Evolutionary conservation across 2,329 filamentous ascomycete species (phyloP).

Genomic region (Leptodontidium sp.): DNA sequence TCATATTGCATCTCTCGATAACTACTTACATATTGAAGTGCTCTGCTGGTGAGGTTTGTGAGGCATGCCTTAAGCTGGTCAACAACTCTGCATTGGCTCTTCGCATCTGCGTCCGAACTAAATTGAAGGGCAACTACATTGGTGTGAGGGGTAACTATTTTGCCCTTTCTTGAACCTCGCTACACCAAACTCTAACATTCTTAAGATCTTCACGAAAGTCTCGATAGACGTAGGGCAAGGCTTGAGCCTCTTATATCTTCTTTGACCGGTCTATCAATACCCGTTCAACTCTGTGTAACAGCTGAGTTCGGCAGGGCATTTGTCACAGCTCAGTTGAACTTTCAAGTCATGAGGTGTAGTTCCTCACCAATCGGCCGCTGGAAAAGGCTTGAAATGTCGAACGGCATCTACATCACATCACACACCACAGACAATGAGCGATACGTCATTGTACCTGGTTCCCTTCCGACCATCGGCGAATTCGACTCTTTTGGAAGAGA

Average conservation of each 20-base stretch:
- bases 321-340: conserved; percentile 4
- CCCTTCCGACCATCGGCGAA: conserved; percentile 29
- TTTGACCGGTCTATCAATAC: conserved; percentile 20
- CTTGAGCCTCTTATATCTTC: conserved; percentile 31
- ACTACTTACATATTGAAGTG: conserved; percentile 27
- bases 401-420: conserved; percentile 34
- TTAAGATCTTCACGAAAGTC: conserved; percentile 27
- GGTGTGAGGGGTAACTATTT: background rate
- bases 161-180: background rate
- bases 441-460: conserved; percentile 33
- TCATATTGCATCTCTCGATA: background rate
- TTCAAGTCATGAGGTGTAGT: conserved; percentile 34
- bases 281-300: conserved; percentile 22
- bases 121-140: conserved; percentile 19
- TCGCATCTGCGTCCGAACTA: conserved; percentile 34
- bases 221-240: conserved; percentile 25
- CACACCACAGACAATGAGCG: conserved; percentile 27
- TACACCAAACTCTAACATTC: background rate
- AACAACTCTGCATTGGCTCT: conserved; percentile 23
- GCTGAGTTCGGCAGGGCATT: background rate
- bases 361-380: conserved; percentile 29
- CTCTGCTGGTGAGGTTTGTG: conserved; percentile 30
- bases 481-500: conserved; percentile 32
- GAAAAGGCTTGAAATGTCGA: conserved; percentile 31
- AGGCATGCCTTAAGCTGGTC: conserved; percentile 28